Percentiles rank a stretch among this genome's conserved stretches.
Conservation (phyloP, 495 filamentous ascomycete genomes). For the Penicillium coffeae region DNA sequence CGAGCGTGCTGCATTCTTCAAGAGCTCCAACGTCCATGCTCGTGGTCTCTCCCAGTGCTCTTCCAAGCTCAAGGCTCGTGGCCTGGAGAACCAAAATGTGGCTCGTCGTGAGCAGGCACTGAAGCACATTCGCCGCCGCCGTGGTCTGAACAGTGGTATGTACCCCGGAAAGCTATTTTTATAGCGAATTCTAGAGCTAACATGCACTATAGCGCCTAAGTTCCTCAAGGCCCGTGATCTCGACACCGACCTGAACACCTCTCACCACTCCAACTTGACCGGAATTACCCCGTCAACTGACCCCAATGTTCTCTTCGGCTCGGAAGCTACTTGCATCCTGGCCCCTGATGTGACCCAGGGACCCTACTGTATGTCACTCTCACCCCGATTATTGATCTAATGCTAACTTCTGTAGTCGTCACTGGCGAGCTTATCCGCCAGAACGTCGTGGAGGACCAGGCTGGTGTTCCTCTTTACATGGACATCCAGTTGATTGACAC, state of each 20-base stretch:
- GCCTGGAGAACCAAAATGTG: constrained; percentile 40
- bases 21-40: constrained; percentile 25
- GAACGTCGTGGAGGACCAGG: constrained; percentile 52
- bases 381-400: not conserved
- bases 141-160: constrained; percentile 17
- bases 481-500: constrained; percentile 61
- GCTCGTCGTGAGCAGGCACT: constrained; percentile 38
- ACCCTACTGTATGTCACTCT: constrained; percentile 31
- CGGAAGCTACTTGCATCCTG: constrained; percentile 53
- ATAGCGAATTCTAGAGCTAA: not conserved
- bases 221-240: constrained; percentile 41
- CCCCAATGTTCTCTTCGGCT: constrained; percentile 46
- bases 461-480: constrained; percentile 53
- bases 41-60: constrained; percentile 47
- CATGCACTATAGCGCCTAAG: constrained; percentile 11
- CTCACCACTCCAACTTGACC: constrained; percentile 42
- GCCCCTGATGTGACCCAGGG: constrained; percentile 55
- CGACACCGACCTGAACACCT: constrained; percentile 34
- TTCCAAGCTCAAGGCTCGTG: constrained; percentile 46
- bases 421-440: constrained; percentile 51
- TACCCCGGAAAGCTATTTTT: not conserved
- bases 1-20: constrained; percentile 42
- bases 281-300: constrained; percentile 48
- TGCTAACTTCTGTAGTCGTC: constrained; percentile 26
- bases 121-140: constrained; percentile 27